These are phyloP conservation scores for Moniliophthora roreri DNA, from an alignment of 1,284 basidiomycete genomes.

Conservation along the genomic window DNA sequence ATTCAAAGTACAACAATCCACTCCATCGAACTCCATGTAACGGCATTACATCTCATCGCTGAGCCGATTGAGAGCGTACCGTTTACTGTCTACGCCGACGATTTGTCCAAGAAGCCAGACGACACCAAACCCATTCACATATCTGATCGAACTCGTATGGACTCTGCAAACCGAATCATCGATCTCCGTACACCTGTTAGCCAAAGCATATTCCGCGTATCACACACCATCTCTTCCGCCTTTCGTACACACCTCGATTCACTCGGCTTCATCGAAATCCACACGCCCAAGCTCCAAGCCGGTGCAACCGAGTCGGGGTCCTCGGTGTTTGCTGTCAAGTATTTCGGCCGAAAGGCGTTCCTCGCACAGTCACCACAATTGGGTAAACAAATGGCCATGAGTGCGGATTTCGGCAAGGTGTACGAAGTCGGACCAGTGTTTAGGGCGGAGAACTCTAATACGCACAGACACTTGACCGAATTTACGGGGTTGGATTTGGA, in stretches of 20 bases:
- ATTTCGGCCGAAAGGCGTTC: slow-evolving; percentile 88
- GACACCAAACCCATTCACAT: slow-evolving; percentile 54
- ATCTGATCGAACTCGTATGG: slow-evolving; percentile 84
- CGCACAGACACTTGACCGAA: slow-evolving; percentile 97
- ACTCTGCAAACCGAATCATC: slow-evolving; percentile 78
- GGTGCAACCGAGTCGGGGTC: slow-evolving; percentile 96
- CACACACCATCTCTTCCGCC: slow-evolving; percentile 82
- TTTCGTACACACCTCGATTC: slow-evolving; percentile 86
- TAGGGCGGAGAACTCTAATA: slow-evolving; percentile 96
- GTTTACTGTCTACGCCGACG: slow-evolving; percentile 8
- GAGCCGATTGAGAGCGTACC: background rate
- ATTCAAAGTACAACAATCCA: slow-evolving; percentile 89
- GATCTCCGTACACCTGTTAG: slow-evolving; percentile 95
- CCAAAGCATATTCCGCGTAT: slow-evolving; percentile 94
- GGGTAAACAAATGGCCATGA: slow-evolving; percentile 99
- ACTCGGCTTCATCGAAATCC: slow-evolving; percentile 90
- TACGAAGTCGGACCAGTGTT: slow-evolving; percentile 98
- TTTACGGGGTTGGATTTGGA: slow-evolving; percentile 99
- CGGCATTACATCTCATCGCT: slow-evolving; percentile 53
- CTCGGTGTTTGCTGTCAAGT: slow-evolving; percentile 95
- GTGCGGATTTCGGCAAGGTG: slow-evolving; percentile 95
- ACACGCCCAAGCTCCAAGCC: slow-evolving; percentile 96
- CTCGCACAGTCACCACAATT: slow-evolving; percentile 96
- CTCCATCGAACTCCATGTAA: slow-evolving; percentile 86
- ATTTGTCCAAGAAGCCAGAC: slow-evolving; percentile 37